Base-by-base conservation (phyloP, 2,329 filamentous ascomycete species). In the Pseudocercospora vitis region DNA sequence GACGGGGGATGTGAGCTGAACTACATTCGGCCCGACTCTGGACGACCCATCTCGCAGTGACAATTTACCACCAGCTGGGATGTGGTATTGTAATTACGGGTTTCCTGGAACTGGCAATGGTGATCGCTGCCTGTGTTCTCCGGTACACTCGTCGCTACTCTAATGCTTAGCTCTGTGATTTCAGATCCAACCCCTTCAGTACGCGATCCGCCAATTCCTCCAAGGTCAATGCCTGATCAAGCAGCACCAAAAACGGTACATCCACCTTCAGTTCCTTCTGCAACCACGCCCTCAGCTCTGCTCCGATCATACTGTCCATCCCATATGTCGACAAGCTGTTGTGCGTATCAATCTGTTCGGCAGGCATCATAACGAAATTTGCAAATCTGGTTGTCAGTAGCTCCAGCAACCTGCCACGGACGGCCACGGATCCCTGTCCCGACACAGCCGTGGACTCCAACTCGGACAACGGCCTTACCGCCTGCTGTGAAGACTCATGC, bases 271-370 rank as follows among this genome's bases (percentile, higher is more conserved):
- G 19, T 2, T 14, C 16, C 33, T 18, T 37, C 19, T 18, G n/a
- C 33, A 37, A 7, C 33, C 33, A 37, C 7, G 33, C 33, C 19
- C 33, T 37, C 7, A 37, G 5, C n/a, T 37, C 33, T 7, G 33
- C 33, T 18, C 33, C 33, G 19, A 37, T 37, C 33, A 37, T 37
- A 37, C 33, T 37, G 14, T 37, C 33, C 33, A 37, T 37, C 14
- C 33, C 33, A 18, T 37, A 37, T 18, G 33, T 18, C 14, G 33
- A 37, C 33, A 37, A 37, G 3, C 14, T 37, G 8, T 18, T 14
- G 16, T 14, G 6, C 19, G 33, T 14, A 9, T 37, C 14, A 18
- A 37, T 19, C 33, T 37, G 33, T 14, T 37, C 19, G 14, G 33
- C 9, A 9, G 14, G 16, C 7, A 37, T 18, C 33, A 37, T 37